A percentile compares a stretch with the other conserved stretches of the same genome.
phyloP scores from a whole-genome alignment of 257 asterid genomes.

The Anisodus tanguticus region DNA sequence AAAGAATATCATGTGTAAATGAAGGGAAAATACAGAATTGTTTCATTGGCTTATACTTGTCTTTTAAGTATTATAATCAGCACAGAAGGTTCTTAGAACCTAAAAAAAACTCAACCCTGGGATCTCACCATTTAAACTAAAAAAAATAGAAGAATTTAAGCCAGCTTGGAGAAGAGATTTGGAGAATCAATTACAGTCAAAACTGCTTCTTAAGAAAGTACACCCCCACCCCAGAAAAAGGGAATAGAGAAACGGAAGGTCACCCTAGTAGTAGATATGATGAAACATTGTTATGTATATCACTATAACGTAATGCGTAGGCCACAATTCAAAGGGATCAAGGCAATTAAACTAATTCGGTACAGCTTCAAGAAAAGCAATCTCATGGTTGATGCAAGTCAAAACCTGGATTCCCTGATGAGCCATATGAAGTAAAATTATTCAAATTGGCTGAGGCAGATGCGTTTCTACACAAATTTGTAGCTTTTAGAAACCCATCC shows the following conservation, averaged over 20 bases:
- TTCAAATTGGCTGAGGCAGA: conserved; percentile 71
- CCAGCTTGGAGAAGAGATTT: background rate
- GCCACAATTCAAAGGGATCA: conserved; percentile 4
- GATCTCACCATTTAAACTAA: background rate
- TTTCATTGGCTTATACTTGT: background rate
- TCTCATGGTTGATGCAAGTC: conserved; percentile 14
- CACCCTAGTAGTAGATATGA: background rate
- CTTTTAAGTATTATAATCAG: background rate
- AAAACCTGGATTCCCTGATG: conserved; percentile 62
- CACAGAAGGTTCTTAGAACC: background rate
- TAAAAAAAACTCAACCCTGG: background rate
- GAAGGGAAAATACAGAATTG: background rate
- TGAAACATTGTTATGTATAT: background rate
- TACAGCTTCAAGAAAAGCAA: conserved; percentile 5
- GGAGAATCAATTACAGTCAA: background rate
- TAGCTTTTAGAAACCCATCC: conserved; percentile 52
- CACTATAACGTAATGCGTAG: background rate
- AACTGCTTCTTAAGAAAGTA: background rate
- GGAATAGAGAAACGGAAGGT: background rate
- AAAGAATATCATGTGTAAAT: background rate
- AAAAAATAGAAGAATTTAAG: background rate
- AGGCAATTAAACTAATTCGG: background rate
- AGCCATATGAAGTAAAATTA: conserved; percentile 51
- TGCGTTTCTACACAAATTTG: conserved; percentile 71
- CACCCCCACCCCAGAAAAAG: background rate